These are phyloP conservation scores for Podila epigama DNA, from an alignment of 192 early-diverging fungal species.

Conservation along the genomic window DNA sequence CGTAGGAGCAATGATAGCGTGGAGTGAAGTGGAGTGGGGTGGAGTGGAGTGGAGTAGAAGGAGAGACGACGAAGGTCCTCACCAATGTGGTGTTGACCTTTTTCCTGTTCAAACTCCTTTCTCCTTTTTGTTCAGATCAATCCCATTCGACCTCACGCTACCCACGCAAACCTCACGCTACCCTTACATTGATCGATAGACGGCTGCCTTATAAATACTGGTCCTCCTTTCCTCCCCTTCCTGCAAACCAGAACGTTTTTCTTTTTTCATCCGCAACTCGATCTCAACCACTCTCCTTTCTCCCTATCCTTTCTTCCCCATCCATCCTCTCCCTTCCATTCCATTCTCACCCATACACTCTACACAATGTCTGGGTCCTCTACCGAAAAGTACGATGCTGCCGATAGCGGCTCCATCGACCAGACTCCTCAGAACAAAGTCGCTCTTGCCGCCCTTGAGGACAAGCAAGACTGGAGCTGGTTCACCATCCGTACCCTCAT, in stretches of 20 bases:
- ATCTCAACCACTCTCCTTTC: constrained; percentile 4
- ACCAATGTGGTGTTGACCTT: no score
- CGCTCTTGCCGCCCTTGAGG: constrained; percentile 51
- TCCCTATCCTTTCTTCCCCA: background rate
- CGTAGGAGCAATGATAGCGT: no score
- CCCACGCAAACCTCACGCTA: no score
- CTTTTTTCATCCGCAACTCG: constrained; percentile 9
- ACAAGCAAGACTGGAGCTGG: constrained; percentile 74
- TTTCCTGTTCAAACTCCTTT: background rate
- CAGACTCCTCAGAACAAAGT: constrained; percentile 10
- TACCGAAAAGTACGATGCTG: background rate
- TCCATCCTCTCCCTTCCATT: background rate
- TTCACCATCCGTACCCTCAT: constrained; percentile 75
- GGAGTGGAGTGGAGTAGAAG: no score
- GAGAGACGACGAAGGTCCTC: no score
- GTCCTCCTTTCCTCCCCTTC: background rate
- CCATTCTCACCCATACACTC: background rate
- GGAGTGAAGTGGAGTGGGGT: no score
- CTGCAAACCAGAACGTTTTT: no score
- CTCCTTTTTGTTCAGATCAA: background rate
- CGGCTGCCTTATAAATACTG: constrained; percentile 18
- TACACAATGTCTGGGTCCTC: constrained; percentile 21
- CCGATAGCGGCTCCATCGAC: constrained; percentile 15
- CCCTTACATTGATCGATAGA: background rate
- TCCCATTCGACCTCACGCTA: no score